Evolutionary conservation across 2,329 filamentous ascomycete species (phyloP).

Genomic region (Sporothrix pallida): DNA sequence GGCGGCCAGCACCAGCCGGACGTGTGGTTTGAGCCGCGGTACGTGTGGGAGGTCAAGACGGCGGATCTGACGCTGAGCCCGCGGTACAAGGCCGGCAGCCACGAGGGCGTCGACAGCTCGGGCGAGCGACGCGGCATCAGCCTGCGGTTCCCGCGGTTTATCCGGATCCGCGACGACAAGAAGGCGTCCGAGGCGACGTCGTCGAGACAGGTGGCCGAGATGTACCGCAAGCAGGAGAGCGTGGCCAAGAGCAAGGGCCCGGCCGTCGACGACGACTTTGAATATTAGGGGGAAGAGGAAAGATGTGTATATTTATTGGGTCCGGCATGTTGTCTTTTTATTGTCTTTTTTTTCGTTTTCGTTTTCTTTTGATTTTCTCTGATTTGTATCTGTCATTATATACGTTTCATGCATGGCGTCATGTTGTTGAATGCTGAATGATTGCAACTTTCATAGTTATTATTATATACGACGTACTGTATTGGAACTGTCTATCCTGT

Average conservation of each 20-base stretch:
- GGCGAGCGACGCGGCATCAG: slow-evolving; percentile 78
- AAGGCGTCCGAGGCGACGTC: slow-evolving; percentile 89
- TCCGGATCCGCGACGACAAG: slow-evolving; percentile 92
- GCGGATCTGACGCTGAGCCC: slow-evolving; percentile 93
- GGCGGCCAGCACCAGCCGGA: slow-evolving; percentile 94
- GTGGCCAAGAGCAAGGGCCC: slow-evolving; percentile 85
- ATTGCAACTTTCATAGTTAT: too few relatives aligned
- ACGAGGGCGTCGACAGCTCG: slow-evolving; percentile 71
- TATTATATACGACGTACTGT: not conserved
- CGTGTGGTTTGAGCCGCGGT: slow-evolving; percentile 94
- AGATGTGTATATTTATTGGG: not conserved
- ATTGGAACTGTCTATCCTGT: slow-evolving; percentile 5
- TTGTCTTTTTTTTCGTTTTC: not conserved
- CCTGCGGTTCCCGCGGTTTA: slow-evolving; percentile 89
- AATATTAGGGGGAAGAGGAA: slow-evolving; percentile 66
- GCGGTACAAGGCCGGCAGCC: slow-evolving; percentile 86
- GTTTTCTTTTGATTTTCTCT: not conserved
- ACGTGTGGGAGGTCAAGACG: slow-evolving; percentile 97
- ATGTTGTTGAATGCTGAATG: not conserved
- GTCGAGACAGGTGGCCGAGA: slow-evolving; percentile 86
- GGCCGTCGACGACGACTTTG: slow-evolving; percentile 93
- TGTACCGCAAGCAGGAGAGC: slow-evolving; percentile 95
- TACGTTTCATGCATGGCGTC: slow-evolving; percentile 9
- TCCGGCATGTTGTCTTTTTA: not conserved
- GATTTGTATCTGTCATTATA: not conserved